Evolutionary conservation across 306 rosid genomes (phyloP).

Genomic region (Phaseolus lunatus): DNA sequence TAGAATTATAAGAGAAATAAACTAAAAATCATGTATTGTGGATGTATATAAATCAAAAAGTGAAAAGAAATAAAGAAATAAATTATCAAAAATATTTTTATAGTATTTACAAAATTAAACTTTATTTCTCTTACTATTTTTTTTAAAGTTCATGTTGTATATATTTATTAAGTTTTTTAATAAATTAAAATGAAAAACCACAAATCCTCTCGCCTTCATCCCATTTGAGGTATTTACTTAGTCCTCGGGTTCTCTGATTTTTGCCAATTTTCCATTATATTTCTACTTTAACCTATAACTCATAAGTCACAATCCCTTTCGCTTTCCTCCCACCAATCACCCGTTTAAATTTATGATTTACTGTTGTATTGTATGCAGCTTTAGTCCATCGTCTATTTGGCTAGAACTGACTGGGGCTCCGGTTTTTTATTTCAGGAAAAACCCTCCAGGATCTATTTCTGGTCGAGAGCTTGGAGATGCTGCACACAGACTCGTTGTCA

Average conservation of each 20-base stretch:
- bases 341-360: slow-evolving; percentile 23
- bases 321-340: too few species aligned
- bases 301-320: neutral
- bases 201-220: neutral
- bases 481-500: slow-evolving; percentile 70
- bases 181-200: too few species aligned
- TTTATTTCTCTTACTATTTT: neutral
- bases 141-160: too few species aligned
- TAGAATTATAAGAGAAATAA: too few species aligned
- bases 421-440: slow-evolving; percentile 61
- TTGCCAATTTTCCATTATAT: neutral
- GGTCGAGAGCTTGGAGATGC: slow-evolving; percentile 79
- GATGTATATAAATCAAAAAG: too few species aligned
- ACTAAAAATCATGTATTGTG: neutral
- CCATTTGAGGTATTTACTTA: neutral
- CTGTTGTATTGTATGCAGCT: slow-evolving; percentile 7
- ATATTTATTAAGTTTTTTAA: too few species aligned
- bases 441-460: slow-evolving; percentile 65
- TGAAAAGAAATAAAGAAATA: neutral
- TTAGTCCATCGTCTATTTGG: slow-evolving; percentile 14
- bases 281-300: neutral
- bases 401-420: slow-evolving; percentile 7
- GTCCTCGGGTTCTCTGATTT: neutral
- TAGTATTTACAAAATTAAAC: neutral
- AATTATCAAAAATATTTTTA: too few species aligned